Conservation (phyloP, 192 early-diverging fungal genomes). For the Gryganskiella cystojenkinii region DNA sequence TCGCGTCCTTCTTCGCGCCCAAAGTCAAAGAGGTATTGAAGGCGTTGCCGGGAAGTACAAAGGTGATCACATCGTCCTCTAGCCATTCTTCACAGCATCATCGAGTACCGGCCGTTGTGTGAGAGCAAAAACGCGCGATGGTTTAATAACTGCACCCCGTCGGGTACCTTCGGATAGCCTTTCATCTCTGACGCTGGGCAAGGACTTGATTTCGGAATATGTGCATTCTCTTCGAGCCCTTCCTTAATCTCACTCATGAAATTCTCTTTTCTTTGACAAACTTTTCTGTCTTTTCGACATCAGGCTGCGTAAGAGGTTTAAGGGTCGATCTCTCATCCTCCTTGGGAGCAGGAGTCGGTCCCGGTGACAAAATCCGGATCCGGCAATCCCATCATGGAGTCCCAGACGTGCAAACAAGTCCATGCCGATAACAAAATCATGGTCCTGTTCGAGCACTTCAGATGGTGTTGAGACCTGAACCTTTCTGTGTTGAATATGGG, state of each 20-base stretch:
- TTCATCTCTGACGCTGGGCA: not conserved
- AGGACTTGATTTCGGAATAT: not conserved
- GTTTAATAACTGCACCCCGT: not conserved
- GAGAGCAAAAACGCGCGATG: not conserved
- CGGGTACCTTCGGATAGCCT: not conserved
- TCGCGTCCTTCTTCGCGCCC: conserved; percentile 1
- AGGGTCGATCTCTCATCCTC: not conserved
- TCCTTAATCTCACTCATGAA: not conserved
- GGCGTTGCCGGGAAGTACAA: not conserved
- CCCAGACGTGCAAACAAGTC: conserved; percentile 10
- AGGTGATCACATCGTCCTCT: conserved; percentile 6
- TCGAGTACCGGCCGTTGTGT: conserved; percentile 4
- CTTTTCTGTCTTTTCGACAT: not conserved
- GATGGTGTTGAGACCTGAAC: conserved; percentile 7
- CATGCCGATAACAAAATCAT: conserved; percentile 2
- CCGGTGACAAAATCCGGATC: not conserved
- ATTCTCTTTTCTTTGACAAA: not conserved
- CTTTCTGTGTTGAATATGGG: no score
- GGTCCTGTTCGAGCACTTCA: conserved; percentile 1
- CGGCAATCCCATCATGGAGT: not conserved
- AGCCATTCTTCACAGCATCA: not conserved
- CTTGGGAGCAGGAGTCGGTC: not conserved
- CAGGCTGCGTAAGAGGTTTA: not conserved
- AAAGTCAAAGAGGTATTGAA: not conserved
- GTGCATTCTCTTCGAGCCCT: not conserved